Evolutionary conservation across 164 flowering plant species (phyloP).

Genomic region (Santalum album): DNA sequence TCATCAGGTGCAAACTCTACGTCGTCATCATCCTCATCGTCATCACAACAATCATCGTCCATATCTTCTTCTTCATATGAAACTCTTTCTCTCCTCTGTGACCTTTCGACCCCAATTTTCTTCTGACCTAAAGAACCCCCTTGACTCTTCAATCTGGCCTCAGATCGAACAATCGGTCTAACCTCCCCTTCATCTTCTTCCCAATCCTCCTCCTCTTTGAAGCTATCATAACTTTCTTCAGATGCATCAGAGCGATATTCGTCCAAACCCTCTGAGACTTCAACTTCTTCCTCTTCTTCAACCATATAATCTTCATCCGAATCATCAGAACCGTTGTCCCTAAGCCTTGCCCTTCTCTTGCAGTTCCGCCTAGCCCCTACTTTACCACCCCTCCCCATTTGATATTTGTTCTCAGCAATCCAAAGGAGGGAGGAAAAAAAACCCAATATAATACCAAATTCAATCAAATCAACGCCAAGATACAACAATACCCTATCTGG

Average conservation of each 20-base stretch:
- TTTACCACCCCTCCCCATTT: neutral
- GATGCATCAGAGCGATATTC: slow-evolving; percentile 1
- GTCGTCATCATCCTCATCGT: slow-evolving; percentile 49
- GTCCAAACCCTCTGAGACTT: neutral
- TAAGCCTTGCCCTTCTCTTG: neutral
- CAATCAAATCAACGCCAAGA: too few species aligned
- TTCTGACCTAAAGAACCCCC: slow-evolving; percentile 6
- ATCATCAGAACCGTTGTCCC: neutral
- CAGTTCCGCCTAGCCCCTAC: neutral
- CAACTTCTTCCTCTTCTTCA: neutral
- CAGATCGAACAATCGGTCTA: slow-evolving; percentile 16
- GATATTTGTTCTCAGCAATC: neutral
- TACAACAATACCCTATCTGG: neutral
- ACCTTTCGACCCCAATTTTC: slow-evolving; percentile 14
- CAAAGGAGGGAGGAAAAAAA: neutral
- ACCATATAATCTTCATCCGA: slow-evolving; percentile 2
- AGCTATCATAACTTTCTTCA: neutral
- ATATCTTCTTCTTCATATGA: slow-evolving; percentile 20
- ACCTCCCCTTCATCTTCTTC: slow-evolving; percentile 12
- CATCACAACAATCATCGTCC: slow-evolving; percentile 18
- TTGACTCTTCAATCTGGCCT: neutral
- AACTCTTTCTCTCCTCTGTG: slow-evolving; percentile 17
- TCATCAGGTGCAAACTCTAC: slow-evolving; percentile 52
- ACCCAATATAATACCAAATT: neutral
- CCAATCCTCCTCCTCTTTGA: neutral